Evolutionary conservation across 1,284 basidiomycete genomes (phyloP).

Genomic region (Rhodotorula sp.): DNA sequence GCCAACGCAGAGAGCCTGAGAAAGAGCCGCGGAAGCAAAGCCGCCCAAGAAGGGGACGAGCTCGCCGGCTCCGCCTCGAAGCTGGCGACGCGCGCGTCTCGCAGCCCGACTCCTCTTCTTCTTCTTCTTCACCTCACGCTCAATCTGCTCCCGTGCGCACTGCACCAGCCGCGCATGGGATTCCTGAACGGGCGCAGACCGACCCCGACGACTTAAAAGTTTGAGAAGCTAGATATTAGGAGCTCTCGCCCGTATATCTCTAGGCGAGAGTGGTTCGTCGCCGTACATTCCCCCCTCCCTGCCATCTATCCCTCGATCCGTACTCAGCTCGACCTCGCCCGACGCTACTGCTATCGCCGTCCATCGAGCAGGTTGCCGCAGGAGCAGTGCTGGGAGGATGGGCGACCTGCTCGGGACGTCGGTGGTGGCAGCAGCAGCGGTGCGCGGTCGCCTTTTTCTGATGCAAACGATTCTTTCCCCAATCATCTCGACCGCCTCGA

Average conservation of each 20-base stretch:
- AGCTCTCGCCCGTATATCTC: conserved; percentile 1
- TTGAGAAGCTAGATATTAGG: conserved; percentile 5
- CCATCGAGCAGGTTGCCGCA: no score
- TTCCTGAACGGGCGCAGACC: conserved; percentile 15
- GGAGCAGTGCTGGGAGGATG: no score
- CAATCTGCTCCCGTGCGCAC: conserved; percentile 1
- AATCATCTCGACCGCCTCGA: no score
- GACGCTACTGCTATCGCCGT: no score
- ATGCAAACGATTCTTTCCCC: no score
- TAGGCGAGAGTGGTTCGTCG: conserved; percentile 4
- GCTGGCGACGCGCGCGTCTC: not conserved
- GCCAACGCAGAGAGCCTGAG: no score
- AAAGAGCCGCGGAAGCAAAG: no score
- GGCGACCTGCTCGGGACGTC: no score
- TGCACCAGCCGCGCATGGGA: conserved; percentile 2
- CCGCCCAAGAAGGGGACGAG: not conserved
- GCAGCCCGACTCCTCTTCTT: not conserved
- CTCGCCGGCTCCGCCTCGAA: not conserved
- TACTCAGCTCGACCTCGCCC: no score
- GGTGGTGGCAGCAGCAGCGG: no score
- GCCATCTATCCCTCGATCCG: not conserved
- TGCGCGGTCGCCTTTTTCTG: no score
- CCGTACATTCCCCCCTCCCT: not conserved
- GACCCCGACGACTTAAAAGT: conserved; percentile 2
- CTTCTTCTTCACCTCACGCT: conserved; percentile 7